phyloP scores from a whole-genome alignment of 805 yeast genomes.

The Wickerhamomyces kurtzmanii region DNA sequence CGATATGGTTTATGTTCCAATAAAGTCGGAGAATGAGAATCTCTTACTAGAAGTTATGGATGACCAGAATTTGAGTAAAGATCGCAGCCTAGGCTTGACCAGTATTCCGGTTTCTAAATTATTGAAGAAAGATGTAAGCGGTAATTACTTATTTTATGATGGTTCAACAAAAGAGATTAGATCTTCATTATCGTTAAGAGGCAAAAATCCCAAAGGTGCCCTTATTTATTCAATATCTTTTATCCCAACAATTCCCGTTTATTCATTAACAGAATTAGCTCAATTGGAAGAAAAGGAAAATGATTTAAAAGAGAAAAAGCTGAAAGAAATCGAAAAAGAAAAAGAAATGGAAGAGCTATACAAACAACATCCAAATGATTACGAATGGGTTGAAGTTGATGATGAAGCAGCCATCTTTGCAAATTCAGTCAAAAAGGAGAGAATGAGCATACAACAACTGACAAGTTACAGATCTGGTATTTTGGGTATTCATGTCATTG shows the following conservation, averaged over 20 bases:
- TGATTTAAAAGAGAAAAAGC: constrained; percentile 24
- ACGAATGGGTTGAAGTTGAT: constrained; percentile 49
- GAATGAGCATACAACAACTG: constrained; percentile 41
- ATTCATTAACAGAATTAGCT: constrained; percentile 43
- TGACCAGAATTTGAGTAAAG: constrained; percentile 52
- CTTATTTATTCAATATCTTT: constrained; percentile 50
- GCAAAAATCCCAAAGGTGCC: constrained; percentile 38
- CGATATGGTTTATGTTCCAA: constrained; percentile 49
- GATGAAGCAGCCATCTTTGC: constrained; percentile 26
- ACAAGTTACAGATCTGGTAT: constrained; percentile 53
- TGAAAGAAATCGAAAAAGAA: constrained; percentile 21
- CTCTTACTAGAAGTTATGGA: constrained; percentile 53
- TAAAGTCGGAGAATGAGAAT: constrained; percentile 50
- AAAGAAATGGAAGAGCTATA: constrained; percentile 39
- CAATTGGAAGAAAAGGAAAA: constrained; percentile 33
- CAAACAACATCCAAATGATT: constrained; percentile 47
- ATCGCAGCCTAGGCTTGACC: constrained; percentile 53
- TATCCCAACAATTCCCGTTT: constrained; percentile 56
- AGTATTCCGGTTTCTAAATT: constrained; percentile 39
- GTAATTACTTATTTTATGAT: constrained; percentile 37
- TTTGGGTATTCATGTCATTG: constrained; percentile 39
- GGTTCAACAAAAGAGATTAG: constrained; percentile 35
- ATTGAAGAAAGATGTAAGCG: constrained; percentile 36
- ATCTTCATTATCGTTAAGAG: constrained; percentile 19
- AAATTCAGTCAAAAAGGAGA: constrained; percentile 27